These are phyloP conservation scores for Daldinia vernicosa DNA, from an alignment of 495 filamentous ascomycete species.

Conservation along the genomic window DNA sequence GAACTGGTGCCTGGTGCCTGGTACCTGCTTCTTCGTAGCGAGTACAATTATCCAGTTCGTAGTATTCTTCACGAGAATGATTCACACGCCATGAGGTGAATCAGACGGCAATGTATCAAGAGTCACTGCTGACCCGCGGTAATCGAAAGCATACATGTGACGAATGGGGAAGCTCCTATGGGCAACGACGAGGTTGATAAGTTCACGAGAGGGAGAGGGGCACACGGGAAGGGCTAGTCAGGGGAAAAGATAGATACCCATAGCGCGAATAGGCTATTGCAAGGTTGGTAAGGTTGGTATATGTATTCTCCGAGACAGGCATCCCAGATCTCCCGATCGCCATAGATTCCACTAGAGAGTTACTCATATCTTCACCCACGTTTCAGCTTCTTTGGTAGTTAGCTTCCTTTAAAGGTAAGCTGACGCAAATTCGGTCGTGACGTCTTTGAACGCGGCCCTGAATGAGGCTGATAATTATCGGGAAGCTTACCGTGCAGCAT, in stretches of 20 bases:
- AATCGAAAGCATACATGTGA: constrained; percentile 21
- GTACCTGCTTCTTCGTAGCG: background rate
- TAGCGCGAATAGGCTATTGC: constrained; percentile 33
- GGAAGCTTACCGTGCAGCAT: constrained; percentile 14
- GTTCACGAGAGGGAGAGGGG: constrained; percentile 21
- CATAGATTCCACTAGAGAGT: constrained; percentile 1
- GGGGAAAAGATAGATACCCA: constrained; percentile 14
- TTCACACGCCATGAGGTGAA: constrained; percentile 16
- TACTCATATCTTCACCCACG: constrained; percentile 5
- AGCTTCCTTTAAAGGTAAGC: constrained; percentile 17
- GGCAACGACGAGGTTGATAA: constrained; percentile 18
- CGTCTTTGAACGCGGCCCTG: constrained; percentile 8
- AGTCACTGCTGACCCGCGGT: constrained; percentile 26
- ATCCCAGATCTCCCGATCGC: constrained; percentile 24
- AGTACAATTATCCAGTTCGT: constrained; percentile 19
- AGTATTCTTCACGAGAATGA: constrained; percentile 1
- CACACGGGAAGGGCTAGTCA: constrained; percentile 10
- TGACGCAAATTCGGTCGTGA: constrained; percentile 16
- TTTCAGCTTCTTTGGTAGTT: constrained; percentile 13
- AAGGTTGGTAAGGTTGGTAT: constrained; percentile 12
- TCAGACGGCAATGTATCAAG: constrained; percentile 13
- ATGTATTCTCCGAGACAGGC: constrained; percentile 19
- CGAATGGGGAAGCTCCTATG: constrained; percentile 19
- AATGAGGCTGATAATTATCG: constrained; percentile 26
- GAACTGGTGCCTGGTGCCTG: background rate